Conservation (phyloP, 2,329 filamentous ascomycete genomes). For the Fusarium globosum region DNA sequence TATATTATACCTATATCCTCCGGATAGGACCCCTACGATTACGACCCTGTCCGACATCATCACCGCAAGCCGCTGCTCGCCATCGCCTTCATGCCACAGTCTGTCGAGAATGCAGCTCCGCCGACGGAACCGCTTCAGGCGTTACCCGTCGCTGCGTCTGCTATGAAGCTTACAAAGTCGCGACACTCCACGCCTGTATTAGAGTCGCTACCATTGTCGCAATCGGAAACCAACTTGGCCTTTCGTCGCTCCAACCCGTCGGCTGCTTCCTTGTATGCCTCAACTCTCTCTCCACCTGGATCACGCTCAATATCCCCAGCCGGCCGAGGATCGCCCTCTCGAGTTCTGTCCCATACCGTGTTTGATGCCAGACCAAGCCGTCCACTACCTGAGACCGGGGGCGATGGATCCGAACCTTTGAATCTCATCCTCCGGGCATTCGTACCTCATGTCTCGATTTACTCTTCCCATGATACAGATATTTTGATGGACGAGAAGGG, state of each 20-base stretch:
- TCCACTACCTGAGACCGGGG: conserved; percentile 57
- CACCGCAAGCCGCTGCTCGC: conserved; percentile 20
- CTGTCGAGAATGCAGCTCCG: conserved; percentile 68
- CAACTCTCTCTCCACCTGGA: conserved; percentile 73
- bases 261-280: conserved; percentile 71
- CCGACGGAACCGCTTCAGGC: conserved; percentile 75
- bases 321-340: conserved; percentile 68
- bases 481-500: conserved; percentile 85
- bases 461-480: conserved; percentile 88
- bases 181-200: conserved; percentile 67
- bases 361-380: conserved; percentile 61
- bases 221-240: conserved; percentile 65
- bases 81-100: conserved; percentile 73
- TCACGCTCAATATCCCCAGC: conserved; percentile 76
- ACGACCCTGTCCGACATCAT: conserved; percentile 17
- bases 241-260: conserved; percentile 67
- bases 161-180: conserved; percentile 69
- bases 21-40: conserved; percentile 6
- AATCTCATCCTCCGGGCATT: conserved; percentile 84
- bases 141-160: conserved; percentile 73
- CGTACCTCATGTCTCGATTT: conserved; percentile 87
- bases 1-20: background rate
- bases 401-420: conserved; percentile 64
- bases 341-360: conserved; percentile 67
- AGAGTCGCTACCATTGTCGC: conserved; percentile 58